Evolutionary conservation across 805 yeast genomes (phyloP), one percentile per base, ranked within the genome.

Genomic region (Candida railenensis): DNA sequence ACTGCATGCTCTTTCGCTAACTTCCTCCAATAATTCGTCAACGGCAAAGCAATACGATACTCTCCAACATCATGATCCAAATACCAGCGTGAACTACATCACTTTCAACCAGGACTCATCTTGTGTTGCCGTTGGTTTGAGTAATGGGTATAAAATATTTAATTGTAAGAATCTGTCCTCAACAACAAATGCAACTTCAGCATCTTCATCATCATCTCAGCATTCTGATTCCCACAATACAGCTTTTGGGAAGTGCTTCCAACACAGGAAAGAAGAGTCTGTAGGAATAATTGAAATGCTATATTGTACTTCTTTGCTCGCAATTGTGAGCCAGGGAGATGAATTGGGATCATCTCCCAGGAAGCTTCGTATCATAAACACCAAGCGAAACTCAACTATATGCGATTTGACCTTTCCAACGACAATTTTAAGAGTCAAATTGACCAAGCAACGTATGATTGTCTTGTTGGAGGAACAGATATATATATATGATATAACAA

Each of bases 21-120:
- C 25, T 3, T 21, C 32, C 11, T 21, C 32, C 32, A 22, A 20
- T 14, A 18, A 37, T 16, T 37, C 40, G 28, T 36, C 37, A 44
- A 48, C 25, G 25, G 30, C 34, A 41, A 42, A 18, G 14, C 45
- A 12, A 14, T 12, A 21, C 34, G 15, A 34, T 21, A 28, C 22
- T 33, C 22, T 25, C 42, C 34, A 42, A 38, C 39, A n/a, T 37
- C 33, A 20, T 16, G 39, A 36, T 19, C 21, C 16, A 12, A 36
- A 36, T 22, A 36, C 34, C 14, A 50, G 54, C 18, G 74, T 72
- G 45, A 73, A 72, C 48, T 71, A 58, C 56, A 68, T 72, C 34
- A 65, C 72, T 1, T 90, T 91, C 77, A 92, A 94, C 67, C 99
- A 92, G 74, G 97, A 92, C 67, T 83, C 83, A 49, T 76, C 76